A percentile compares a stretch with the other conserved stretches of the same genome.
Conservation (phyloP, 371 early-diverging fungal species). For the Umbelopsis sp. region DNA sequence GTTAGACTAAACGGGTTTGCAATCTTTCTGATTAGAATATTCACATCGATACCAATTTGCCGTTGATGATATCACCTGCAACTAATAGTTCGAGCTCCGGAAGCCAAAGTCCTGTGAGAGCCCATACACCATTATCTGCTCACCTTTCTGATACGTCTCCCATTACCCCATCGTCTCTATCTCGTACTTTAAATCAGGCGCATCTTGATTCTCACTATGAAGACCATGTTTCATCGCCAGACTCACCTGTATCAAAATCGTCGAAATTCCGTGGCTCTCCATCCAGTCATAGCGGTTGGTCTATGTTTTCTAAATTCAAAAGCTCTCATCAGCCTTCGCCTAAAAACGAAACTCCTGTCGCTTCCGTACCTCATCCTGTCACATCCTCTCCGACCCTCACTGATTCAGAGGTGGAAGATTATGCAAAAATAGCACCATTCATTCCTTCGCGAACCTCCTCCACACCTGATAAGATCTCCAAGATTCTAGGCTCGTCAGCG, state of each 20-base stretch:
- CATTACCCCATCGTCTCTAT: slow-evolving; percentile 6
- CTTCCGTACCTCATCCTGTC: background rate
- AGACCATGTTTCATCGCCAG: slow-evolving; percentile 11
- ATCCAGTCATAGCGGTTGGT: slow-evolving; percentile 10
- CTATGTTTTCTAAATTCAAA: slow-evolving; percentile 14
- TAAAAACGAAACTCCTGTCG: background rate
- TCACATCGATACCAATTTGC: slow-evolving; percentile 14
- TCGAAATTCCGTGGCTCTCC: slow-evolving; percentile 9
- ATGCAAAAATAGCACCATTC: slow-evolving; percentile 26
- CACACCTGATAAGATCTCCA: slow-evolving; percentile 33
- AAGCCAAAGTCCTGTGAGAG: slow-evolving; percentile 10
- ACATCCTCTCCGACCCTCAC: slow-evolving; percentile 2
- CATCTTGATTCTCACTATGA: background rate
- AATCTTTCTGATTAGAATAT: background rate
- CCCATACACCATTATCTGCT: slow-evolving; percentile 4
- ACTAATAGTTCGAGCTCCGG: slow-evolving; percentile 14
- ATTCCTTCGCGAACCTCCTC: slow-evolving; percentile 40
- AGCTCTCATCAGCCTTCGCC: background rate
- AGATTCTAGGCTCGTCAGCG: slow-evolving; percentile 19
- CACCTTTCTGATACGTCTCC: slow-evolving; percentile 14
- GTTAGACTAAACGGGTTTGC: background rate
- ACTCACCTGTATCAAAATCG: slow-evolving; percentile 10
- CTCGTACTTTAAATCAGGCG: background rate
- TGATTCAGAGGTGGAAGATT: slow-evolving; percentile 21
- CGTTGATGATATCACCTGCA: slow-evolving; percentile 12